Percentiles rank a stretch among this genome's conserved stretches.
Conservation (phyloP, 805 yeast genomes). For the Debaryomyces tyrocola region DNA sequence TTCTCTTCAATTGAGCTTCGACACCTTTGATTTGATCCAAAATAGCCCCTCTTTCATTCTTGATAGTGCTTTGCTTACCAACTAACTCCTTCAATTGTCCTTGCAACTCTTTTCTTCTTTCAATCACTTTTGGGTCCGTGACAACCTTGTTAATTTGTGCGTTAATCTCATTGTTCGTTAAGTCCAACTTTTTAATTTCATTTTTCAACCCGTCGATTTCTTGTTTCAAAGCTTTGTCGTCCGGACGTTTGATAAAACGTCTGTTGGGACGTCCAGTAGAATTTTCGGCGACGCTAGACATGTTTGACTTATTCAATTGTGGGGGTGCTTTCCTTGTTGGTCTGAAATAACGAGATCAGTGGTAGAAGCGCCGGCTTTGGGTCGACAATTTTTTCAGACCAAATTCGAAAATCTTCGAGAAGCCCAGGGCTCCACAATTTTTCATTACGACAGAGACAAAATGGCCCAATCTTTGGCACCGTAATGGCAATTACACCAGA, state of each 20-base stretch:
- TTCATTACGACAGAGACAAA: background rate
- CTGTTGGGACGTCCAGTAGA: slow-evolving; percentile 28
- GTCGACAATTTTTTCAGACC: slow-evolving; percentile 8
- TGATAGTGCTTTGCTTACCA: slow-evolving; percentile 48
- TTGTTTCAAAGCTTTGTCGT: slow-evolving; percentile 61
- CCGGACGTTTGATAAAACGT: slow-evolving; percentile 73
- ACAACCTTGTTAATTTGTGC: slow-evolving; percentile 50
- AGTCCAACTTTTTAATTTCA: slow-evolving; percentile 64
- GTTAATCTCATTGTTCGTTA: slow-evolving; percentile 50
- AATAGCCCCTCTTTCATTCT: slow-evolving; percentile 48
- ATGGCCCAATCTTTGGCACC: too few relatives aligned
- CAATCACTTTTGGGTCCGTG: slow-evolving; percentile 29
- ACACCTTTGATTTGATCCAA: slow-evolving; percentile 70
- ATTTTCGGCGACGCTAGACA: slow-evolving; percentile 1
- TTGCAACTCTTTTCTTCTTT: slow-evolving; percentile 35
- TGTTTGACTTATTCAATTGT: background rate
- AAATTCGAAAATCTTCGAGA: background rate
- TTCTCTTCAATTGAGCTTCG: slow-evolving; percentile 72
- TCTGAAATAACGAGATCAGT: background rate
- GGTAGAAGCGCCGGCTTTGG: background rate
- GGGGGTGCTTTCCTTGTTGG: background rate
- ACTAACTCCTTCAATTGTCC: slow-evolving; percentile 41
- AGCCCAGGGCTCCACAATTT: background rate
- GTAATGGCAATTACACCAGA: too few relatives aligned
- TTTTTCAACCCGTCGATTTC: slow-evolving; percentile 54